phyloP scores from a whole-genome alignment of 2,329 filamentous ascomycete genomes.

The Teratosphaeria viscida region DNA sequence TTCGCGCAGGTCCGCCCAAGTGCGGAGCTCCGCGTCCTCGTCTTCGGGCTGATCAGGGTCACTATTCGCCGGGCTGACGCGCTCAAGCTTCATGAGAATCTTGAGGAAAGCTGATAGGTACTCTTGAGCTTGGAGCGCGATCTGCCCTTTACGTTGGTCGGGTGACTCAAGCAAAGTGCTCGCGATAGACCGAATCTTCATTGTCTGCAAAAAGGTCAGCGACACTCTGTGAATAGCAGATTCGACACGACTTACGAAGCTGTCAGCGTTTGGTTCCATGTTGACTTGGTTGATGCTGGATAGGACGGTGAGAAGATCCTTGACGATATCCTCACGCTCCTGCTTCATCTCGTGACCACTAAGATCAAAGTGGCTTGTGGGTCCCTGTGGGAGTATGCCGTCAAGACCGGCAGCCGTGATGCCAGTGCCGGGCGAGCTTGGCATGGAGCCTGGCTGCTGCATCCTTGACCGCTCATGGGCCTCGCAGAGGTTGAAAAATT shows the following conservation, averaged over 20 bases:
- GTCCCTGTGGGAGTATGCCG: constrained; percentile 20
- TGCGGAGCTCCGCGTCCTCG: constrained; percentile 64
- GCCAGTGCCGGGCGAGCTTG: constrained; percentile 21
- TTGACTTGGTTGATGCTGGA: constrained; percentile 72
- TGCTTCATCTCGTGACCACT: constrained; percentile 56
- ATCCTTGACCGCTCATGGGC: constrained; percentile 36
- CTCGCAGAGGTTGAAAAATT: constrained; percentile 69
- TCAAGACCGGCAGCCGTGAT: constrained; percentile 29
- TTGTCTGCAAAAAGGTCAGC: constrained; percentile 41
- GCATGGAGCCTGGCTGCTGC: constrained; percentile 34
- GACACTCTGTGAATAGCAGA: background rate
- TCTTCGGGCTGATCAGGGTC: constrained; percentile 33
- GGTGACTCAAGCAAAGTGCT: constrained; percentile 63
- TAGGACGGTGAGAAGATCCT: constrained; percentile 65
- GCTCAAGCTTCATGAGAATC: constrained; percentile 64
- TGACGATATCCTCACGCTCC: constrained; percentile 72
- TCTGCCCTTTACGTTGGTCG: constrained; percentile 40
- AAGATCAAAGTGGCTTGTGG: constrained; percentile 28
- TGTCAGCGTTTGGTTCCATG: constrained; percentile 63
- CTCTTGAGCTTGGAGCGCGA: constrained; percentile 53
- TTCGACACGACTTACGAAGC: constrained; percentile 41
- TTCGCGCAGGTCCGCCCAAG: constrained; percentile 70
- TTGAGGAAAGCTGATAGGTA: constrained; percentile 64
- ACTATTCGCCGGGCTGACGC: constrained; percentile 40
- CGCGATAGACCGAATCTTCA: constrained; percentile 77